Conservation (phyloP, 352 stramenopile species). For the Blastocystis sp. region DNA sequence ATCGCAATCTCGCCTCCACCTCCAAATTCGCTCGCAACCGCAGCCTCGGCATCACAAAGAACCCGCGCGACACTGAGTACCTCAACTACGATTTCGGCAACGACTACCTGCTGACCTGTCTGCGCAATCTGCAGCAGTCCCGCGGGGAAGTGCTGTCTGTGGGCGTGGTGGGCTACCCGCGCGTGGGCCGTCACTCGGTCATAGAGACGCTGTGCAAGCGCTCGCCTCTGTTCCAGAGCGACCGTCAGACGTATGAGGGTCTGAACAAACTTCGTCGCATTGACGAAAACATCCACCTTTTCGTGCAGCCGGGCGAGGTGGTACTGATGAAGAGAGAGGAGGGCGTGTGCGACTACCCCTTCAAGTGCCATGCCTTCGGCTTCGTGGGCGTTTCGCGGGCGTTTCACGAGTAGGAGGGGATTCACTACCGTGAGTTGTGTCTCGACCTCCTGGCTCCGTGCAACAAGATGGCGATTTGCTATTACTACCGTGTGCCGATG, state of each 20-base stretch:
- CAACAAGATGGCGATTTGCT: background rate
- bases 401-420: background rate
- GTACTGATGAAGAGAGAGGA: background rate
- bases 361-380: constrained; percentile 31
- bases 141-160: background rate
- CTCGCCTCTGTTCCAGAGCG: constrained; percentile 22
- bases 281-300: constrained; percentile 44
- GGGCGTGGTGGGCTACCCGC: constrained; percentile 24
- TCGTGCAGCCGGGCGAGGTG: constrained; percentile 23
- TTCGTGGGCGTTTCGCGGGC: background rate
- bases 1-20: background rate
- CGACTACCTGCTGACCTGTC: constrained; percentile 1
- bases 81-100: constrained; percentile 23
- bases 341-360: constrained; percentile 13
- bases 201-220: background rate
- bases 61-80: background rate
- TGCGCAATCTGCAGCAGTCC: background rate
- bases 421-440: constrained; percentile 26
- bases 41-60: background rate
- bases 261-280: constrained; percentile 43
- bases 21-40: background rate
- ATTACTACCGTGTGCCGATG: constrained; percentile 17
- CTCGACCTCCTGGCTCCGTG: background rate
- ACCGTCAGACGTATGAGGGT: background rate
- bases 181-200: constrained; percentile 25